Evolutionary conservation across 441 rosid species (phyloP), one percentile per base, ranked within the genome.

Genomic region (Pelargonium fulgidum): DNA sequence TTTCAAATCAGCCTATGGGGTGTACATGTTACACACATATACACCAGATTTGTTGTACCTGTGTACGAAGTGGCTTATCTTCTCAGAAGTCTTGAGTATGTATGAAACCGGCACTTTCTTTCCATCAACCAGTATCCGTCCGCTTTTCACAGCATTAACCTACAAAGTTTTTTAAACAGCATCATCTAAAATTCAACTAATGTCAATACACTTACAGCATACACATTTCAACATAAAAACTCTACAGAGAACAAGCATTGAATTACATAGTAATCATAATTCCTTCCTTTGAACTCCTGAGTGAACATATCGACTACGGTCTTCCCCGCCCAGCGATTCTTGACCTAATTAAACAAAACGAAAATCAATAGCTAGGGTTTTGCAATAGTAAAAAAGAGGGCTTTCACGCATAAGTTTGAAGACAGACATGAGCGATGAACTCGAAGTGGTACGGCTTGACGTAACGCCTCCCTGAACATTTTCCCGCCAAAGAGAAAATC

Each of bases 241-340:
- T 62, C 24, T 4, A 24, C 58, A 42, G 5, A 11, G 4, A 61
- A 10, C 2, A 14, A 16, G 52, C 9, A 12, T 2, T 41, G 5
- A 14, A 63, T 70, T 84, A 88, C 99, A 80, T 92, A 92, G 75
- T 92, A 94, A 13, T 92, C 96, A 71, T 85, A 85, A 65, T 85
- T 84, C 20, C 99, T 78, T 71, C 97, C 97, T 83, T 82, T 84
- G 78, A 94, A 94, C 72, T 90, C 97, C 10, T 91, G 88, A 0
- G 96, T 85, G 50, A 91, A 93, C 78, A 91, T 89, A 78, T 91
- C 96, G 13, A 88, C 96, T 2, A 93, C 85, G 1, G 92, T 84
- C 76, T 91, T 93, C 64, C 96, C 99, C 1, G 90, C 84, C 96
- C 97, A 91, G 7, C 97, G 91, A 62, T 87, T 88, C 70, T 91